These are phyloP conservation scores for Plasmodium malariae DNA, from an alignment of 169 alveolate species.

Conservation along the genomic window DNA sequence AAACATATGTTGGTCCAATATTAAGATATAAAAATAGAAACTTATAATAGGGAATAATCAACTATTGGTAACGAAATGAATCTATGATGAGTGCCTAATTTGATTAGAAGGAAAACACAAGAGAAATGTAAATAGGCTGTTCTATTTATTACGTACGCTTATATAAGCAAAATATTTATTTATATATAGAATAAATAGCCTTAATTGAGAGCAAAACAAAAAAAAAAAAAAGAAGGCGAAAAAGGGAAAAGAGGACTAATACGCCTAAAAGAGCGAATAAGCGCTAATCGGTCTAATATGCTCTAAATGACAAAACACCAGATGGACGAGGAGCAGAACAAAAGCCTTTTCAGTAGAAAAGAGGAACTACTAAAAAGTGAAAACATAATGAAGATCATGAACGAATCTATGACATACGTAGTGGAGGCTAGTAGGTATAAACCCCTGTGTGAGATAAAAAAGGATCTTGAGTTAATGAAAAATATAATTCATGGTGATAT, in stretches of 20 bases:
- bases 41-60: no score
- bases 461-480: constrained; percentile 45
- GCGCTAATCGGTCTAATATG: no score
- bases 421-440: constrained; percentile 36
- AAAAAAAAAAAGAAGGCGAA: not conserved
- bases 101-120: no score
- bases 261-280: no score
- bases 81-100: no score
- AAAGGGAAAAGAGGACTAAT: not conserved
- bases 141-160: no score
- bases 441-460: constrained; percentile 27
- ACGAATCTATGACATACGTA: constrained; percentile 37
- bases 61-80: no score
- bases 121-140: no score
- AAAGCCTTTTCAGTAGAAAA: not conserved
- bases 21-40: no score
- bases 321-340: not conserved
- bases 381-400: constrained; percentile 28
- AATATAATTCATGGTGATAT: constrained; percentile 64
- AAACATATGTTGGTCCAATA: no score
- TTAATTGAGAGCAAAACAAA: not conserved
- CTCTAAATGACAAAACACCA: not conserved
- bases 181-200: no score
- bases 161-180: no score
- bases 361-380: constrained; percentile 22